These are phyloP conservation scores for Amanita polypyramis DNA, from an alignment of 768 basidiomycete genomes.

Conservation along the genomic window DNA sequence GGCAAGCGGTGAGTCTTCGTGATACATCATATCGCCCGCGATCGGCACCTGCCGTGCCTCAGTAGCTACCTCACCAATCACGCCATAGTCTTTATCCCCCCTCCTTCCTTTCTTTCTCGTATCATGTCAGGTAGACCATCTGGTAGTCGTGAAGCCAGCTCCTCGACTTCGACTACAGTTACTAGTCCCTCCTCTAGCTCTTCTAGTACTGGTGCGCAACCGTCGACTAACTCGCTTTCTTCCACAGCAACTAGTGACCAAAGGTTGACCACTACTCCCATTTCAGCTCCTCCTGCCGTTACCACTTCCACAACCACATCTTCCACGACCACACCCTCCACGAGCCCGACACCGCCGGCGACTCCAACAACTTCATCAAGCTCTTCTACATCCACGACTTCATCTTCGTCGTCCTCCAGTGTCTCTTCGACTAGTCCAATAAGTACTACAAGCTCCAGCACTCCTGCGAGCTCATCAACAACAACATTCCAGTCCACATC, in stretches of 20 bases:
- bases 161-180: neutral
- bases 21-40: neutral
- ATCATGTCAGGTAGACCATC: neutral
- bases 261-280: neutral
- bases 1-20: neutral
- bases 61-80: no score
- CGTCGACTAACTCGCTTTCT: neutral
- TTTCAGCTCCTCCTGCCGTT: neutral
- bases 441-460: neutral
- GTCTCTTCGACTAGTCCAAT: neutral
- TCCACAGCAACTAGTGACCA: neutral
- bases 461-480: neutral
- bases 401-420: neutral
- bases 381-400: neutral
- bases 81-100: neutral
- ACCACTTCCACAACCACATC: neutral
- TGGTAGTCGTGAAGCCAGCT: neutral
- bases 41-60: neutral
- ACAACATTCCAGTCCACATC: neutral
- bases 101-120: neutral
- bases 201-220: neutral
- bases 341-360: neutral
- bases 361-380: neutral
- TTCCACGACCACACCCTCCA: neutral
- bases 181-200: neutral